Conservation (phyloP, 257 asterid genomes). For the Plantago ovata region DNA sequence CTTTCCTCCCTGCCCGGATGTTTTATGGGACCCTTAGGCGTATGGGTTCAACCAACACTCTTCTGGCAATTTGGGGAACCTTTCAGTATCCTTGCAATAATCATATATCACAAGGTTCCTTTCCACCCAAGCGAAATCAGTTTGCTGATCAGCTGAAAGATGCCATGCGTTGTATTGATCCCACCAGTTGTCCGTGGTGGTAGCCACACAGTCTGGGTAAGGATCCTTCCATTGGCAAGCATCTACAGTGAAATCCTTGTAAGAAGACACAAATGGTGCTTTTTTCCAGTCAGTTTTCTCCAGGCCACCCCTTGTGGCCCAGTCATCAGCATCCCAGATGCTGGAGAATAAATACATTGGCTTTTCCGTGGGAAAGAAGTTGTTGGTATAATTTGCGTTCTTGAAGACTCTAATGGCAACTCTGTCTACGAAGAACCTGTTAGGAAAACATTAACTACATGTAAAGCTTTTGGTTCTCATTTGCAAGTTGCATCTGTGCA, state of each 20-base stretch:
- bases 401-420: constrained; percentile 80
- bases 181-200: constrained; percentile 90
- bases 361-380: constrained; percentile 73
- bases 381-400: constrained; percentile 87
- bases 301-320: constrained; percentile 96
- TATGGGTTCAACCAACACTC: constrained; percentile 81
- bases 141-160: constrained; percentile 52
- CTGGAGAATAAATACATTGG: constrained; percentile 94
- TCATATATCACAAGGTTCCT: constrained; percentile 86
- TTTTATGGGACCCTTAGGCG: too few species aligned
- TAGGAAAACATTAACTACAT: background rate
- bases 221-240: constrained; percentile 93
- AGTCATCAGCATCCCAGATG: constrained; percentile 97
- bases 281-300: constrained; percentile 92
- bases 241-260: constrained; percentile 65
- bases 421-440: constrained; percentile 73
- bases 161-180: constrained; percentile 87
- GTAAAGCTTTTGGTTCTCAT: background rate
- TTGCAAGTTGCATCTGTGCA: too few species aligned
- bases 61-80: constrained; percentile 59
- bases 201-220: constrained; percentile 72
- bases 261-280: constrained; percentile 86
- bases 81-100: constrained; percentile 64
- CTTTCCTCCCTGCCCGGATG: constrained; percentile 36
- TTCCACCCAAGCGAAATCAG: constrained; percentile 80